Evolutionary conservation across 805 yeast species (phyloP).

Genomic region (Kodamaea fukazawae): DNA sequence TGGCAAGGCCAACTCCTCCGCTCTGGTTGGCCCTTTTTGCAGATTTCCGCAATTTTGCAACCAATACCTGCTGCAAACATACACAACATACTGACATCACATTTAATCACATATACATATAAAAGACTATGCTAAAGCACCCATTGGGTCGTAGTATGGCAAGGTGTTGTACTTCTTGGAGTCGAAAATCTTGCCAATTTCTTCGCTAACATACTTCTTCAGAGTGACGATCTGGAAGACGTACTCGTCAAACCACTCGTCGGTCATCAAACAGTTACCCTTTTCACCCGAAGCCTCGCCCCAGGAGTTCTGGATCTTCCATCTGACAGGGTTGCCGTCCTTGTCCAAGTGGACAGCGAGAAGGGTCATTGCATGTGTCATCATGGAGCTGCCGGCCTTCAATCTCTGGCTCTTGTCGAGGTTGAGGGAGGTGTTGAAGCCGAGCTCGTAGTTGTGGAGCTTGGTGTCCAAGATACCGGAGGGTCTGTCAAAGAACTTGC

Average conservation of each 20-base stretch:
- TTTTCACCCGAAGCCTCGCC: slow-evolving; percentile 40
- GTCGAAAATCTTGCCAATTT: slow-evolving; percentile 36
- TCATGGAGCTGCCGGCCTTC: slow-evolving; percentile 63
- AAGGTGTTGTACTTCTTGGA: slow-evolving; percentile 28
- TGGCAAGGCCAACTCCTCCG: too few relatives aligned
- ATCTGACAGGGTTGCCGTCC: slow-evolving; percentile 38
- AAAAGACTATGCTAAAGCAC: slow-evolving; percentile 34
- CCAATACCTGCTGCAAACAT: too few relatives aligned
- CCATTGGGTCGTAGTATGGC: slow-evolving; percentile 45
- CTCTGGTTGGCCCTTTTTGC: too few relatives aligned
- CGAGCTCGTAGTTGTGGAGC: slow-evolving; percentile 63
- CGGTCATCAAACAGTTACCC: slow-evolving; percentile 45
- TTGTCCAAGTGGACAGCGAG: slow-evolving; percentile 77
- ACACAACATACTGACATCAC: background rate
- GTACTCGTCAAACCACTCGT: slow-evolving; percentile 43
- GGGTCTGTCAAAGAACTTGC: slow-evolving; percentile 61
- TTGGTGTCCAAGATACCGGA: slow-evolving; percentile 72
- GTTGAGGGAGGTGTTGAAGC: slow-evolving; percentile 51
- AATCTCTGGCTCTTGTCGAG: slow-evolving; percentile 67
- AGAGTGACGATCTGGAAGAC: slow-evolving; percentile 42
- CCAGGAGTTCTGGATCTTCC: slow-evolving; percentile 47
- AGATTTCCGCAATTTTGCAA: too few relatives aligned
- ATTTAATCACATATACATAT: background rate
- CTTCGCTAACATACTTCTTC: slow-evolving; percentile 35
- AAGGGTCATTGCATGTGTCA: slow-evolving; percentile 91